A percentile compares a stretch with the other conserved stretches of the same genome.
phyloP scores from a whole-genome alignment of 2,329 filamentous ascomycete genomes.

The Microcera coccophila region DNA sequence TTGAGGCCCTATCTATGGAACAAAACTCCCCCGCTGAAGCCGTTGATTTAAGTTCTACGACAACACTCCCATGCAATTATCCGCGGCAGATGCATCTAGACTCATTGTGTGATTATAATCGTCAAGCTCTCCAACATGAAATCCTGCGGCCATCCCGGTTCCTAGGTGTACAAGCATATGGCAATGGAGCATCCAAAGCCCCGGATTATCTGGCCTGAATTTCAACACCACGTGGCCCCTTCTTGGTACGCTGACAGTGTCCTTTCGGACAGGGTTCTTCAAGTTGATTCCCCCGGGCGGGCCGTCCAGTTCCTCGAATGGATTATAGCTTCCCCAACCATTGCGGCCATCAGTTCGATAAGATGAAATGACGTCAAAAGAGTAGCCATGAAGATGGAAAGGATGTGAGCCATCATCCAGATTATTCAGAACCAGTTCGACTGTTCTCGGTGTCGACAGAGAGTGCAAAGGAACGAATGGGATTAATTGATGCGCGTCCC shows the following conservation, averaged over 20 bases:
- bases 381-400: conserved; percentile 75
- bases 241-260: conserved; percentile 63
- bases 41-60: too few species aligned
- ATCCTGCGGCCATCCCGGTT: conserved; percentile 24
- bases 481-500: conserved; percentile 23
- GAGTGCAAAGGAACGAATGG: background rate
- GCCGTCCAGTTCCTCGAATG: conserved; percentile 51
- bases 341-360: conserved; percentile 33
- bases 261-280: conserved; percentile 62
- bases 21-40: too few species aligned
- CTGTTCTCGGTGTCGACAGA: conserved; percentile 21
- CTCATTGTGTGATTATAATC: too few species aligned
- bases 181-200: conserved; percentile 37
- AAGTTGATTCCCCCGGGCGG: conserved; percentile 47
- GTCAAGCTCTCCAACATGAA: conserved; percentile 26
- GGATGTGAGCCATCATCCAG: conserved; percentile 67
- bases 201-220: conserved; percentile 64
- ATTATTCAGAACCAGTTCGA: conserved; percentile 76
- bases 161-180: conserved; percentile 28
- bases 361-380: conserved; percentile 65
- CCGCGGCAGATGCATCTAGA: too few species aligned
- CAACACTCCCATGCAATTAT: too few species aligned
- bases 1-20: too few species aligned
- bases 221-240: conserved; percentile 65
- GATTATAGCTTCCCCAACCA: conserved; percentile 26